Conservation (phyloP, 2,329 filamentous ascomycete genomes). For the Apiospora rasikravindrae region DNA sequence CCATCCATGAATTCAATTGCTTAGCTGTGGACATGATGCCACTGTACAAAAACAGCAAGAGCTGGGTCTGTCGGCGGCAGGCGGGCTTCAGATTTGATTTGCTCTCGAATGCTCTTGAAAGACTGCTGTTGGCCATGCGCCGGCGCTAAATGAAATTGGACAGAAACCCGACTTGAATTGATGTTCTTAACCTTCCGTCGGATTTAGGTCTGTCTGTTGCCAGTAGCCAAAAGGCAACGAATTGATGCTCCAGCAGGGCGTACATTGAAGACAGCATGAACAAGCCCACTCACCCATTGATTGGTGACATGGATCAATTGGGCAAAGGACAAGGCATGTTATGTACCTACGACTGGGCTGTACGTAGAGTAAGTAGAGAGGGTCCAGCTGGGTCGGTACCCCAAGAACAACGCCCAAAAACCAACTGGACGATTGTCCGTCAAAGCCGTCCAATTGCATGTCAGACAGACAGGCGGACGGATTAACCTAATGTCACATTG, state of each 20-base stretch:
- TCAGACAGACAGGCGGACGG: conserved; percentile 3
- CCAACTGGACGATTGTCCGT: neutral
- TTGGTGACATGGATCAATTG: neutral
- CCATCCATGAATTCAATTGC: neutral
- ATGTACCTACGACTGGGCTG: neutral
- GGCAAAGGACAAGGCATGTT: neutral
- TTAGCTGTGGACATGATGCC: neutral
- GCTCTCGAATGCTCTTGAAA: neutral
- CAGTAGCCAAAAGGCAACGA: neutral
- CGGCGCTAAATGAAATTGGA: neutral
- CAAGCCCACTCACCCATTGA: neutral
- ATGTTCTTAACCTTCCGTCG: neutral
- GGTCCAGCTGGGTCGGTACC: neutral
- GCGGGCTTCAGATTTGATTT: neutral
- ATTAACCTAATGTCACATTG: conserved; percentile 10
- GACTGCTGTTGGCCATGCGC: neutral
- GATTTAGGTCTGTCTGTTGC: neutral
- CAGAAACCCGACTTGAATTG: neutral
- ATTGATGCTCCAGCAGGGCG: neutral
- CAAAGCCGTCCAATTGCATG: neutral
- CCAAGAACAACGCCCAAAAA: neutral
- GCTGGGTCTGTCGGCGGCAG: neutral
- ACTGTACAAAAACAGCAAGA: neutral
- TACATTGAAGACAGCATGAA: neutral
- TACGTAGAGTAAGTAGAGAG: neutral